Percentiles rank a stretch among this genome's conserved stretches.
phyloP scores from a whole-genome alignment of 306 rosid genomes.

The Sicyos baderoa region DNA sequence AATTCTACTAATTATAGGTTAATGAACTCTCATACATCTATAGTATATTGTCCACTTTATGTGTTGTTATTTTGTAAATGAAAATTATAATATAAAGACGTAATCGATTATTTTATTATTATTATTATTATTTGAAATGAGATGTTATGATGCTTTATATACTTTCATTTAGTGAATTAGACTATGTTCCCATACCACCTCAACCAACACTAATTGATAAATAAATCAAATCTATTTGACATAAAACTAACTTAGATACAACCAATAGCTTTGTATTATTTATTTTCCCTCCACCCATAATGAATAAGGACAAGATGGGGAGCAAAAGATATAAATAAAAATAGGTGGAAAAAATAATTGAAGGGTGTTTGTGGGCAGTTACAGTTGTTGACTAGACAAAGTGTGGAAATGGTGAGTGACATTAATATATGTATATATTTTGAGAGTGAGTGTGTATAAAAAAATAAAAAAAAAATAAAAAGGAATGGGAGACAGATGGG shows the following conservation, averaged over 20 bases:
- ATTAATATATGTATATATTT: not conserved
- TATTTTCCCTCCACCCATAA: not conserved
- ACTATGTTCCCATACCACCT: not conserved
- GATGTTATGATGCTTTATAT: not conserved
- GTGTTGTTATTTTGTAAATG: no score
- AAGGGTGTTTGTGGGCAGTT: slow-evolving; percentile 1
- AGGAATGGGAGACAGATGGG: not conserved
- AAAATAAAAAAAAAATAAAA: no score
- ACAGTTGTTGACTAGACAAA: not conserved
- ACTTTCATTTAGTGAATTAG: not conserved
- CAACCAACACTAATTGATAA: not conserved
- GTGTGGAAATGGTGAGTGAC: slow-evolving; percentile 1
- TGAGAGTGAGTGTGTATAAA: no score
- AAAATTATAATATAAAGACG: no score
- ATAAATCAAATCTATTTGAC: not conserved
- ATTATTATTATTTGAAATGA: no score
- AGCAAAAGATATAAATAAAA: not conserved
- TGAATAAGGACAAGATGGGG: slow-evolving; percentile 1
- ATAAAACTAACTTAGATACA: no score
- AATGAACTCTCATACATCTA: no score
- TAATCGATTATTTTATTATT: no score
- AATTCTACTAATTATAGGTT: no score
- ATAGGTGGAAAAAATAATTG: not conserved
- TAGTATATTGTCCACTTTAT: no score
- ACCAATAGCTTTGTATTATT: not conserved